Base-by-base conservation (phyloP, 2,329 filamentous ascomycete genomes). In the Sporothrix euskadiensis region DNA sequence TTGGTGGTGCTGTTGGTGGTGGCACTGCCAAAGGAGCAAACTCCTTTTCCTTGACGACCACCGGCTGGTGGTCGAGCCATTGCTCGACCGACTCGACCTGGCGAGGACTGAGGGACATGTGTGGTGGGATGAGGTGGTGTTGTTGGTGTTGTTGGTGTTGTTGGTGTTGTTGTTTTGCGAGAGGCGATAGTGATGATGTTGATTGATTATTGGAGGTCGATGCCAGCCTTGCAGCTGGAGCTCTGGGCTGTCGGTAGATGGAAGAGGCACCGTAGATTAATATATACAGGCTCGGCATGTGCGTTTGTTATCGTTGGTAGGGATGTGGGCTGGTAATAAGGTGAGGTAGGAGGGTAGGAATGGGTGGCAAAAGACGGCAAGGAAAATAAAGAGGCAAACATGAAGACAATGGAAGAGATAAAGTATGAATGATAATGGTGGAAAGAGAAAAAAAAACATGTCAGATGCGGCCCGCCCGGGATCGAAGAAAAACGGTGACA, bases 61-160 rank as follows among this genome's bases (percentile, higher is more conserved):
- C 3, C 3, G 52, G 61, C 41, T 72, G 71, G 16, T 69, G 32
- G 39, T 72, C 52, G 26, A 73, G 73, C 74, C 74, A 75, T 22
- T 69, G 73, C 69, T 75, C 63, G 30, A 74, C 71, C 1, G 74
- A 72, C 49, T 75, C 74, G 30, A n/a, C 63, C n/a, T 65, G 65
- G 16, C 26, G 57, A 2, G 70, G 65, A 44, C 71, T 70, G 26
- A 66, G 35, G 10, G 71, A 72, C 73, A 74, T 72, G 61, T 32
- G 6, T 22, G 19, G 16, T 68, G 22, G 19, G 4, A 1, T 49
- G 3, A 4, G 3, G 32, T 63, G 59, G 14, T 19, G 7, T 19
- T n/a, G 59, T 41, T 22, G 19, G 1, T 66, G 63, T 49, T 49
- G 39, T 9, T 44, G 19, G 30, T 54, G 47, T 4, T n/a, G 22